phyloP scores from a whole-genome alignment of 257 asterid species.

The Nicotiana paniculata region DNA sequence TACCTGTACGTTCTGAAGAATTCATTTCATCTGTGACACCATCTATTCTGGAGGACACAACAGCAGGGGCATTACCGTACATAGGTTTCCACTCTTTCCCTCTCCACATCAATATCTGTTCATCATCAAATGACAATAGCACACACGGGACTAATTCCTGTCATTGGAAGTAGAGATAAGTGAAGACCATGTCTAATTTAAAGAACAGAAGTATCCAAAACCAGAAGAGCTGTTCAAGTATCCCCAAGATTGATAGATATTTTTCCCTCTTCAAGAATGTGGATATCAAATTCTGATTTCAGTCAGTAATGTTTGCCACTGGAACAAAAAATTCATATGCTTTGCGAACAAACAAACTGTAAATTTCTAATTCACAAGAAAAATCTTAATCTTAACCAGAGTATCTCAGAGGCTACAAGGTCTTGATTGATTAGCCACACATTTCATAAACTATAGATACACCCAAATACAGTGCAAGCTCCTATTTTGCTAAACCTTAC shows the following conservation, averaged over 20 bases:
- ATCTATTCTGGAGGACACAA: slow-evolving; percentile 15
- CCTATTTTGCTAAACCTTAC: neutral
- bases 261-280: neutral
- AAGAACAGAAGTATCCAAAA: neutral
- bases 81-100: slow-evolving; percentile 85
- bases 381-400: neutral
- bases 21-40: slow-evolving; percentile 19
- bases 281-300: neutral
- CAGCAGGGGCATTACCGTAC: slow-evolving; percentile 33
- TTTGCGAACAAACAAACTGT: neutral
- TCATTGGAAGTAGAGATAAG: slow-evolving; percentile 11
- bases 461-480: neutral
- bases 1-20: slow-evolving; percentile 56
- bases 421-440: neutral
- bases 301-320: neutral
- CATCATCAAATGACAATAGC: slow-evolving; percentile 79
- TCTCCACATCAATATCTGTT: slow-evolving; percentile 91
- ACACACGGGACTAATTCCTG: slow-evolving; percentile 98
- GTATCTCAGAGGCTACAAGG: neutral
- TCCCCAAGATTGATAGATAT: neutral
- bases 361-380: neutral
- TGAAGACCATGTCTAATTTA: neutral
- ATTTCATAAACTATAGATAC: neutral
- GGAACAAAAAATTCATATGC: neutral
- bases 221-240: neutral